Conservation (phyloP, 2,329 filamentous ascomycete genomes). For the Nemania sp. region DNA sequence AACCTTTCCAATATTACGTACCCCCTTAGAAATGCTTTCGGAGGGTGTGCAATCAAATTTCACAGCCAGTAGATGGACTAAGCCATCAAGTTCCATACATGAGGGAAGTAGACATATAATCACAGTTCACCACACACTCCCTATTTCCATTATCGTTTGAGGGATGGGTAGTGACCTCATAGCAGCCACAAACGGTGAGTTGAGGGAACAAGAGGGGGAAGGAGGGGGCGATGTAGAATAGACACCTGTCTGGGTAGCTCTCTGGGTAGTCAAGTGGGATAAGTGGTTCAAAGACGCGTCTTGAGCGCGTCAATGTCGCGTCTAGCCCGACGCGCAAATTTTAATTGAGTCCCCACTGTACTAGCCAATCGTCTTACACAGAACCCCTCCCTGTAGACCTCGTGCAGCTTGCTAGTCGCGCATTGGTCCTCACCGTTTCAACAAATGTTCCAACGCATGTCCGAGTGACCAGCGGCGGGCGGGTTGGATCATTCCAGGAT, state of each 20-base stretch:
- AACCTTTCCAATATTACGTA: background rate
- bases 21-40: slow-evolving; percentile 3
- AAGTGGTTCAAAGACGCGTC: slow-evolving; percentile 25
- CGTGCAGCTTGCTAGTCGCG: slow-evolving; percentile 8
- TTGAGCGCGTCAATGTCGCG: slow-evolving; percentile 42
- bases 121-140: slow-evolving; percentile 9
- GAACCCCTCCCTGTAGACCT: background rate
- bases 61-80: background rate
- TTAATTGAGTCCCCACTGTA: slow-evolving; percentile 37
- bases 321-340: slow-evolving; percentile 32
- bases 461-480: background rate
- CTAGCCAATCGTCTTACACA: slow-evolving; percentile 41
- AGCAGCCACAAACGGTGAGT: slow-evolving; percentile 8
- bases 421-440: slow-evolving; percentile 29
- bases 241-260: background rate
- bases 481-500: background rate
- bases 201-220: slow-evolving; percentile 19
- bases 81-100: background rate
- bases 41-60: slow-evolving; percentile 6
- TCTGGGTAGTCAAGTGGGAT: background rate
- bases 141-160: slow-evolving; percentile 14
- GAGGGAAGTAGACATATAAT: slow-evolving; percentile 8
- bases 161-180: slow-evolving; percentile 1
- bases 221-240: background rate
- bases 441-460: slow-evolving; percentile 5